phyloP scores from a whole-genome alignment of 2,329 filamentous ascomycete genomes.

The Davidsoniella virescens region DNA sequence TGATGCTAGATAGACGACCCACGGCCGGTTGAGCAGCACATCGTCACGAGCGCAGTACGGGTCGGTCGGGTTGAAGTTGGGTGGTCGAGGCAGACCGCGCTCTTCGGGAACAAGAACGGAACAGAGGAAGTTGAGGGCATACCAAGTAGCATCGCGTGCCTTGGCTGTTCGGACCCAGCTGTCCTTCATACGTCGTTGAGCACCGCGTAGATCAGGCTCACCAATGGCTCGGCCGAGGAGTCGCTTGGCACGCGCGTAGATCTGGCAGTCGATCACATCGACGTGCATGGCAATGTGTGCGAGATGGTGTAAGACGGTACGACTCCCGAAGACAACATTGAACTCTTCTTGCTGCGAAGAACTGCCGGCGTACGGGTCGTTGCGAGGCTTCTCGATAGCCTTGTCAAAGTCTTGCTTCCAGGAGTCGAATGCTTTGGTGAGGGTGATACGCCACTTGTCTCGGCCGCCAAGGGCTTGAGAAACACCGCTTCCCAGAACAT shows the following conservation, averaged over 20 bases:
- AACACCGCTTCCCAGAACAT: conserved; percentile 58
- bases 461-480: conserved; percentile 66
- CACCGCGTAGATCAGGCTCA: conserved; percentile 60
- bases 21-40: conserved; percentile 76
- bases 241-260: conserved; percentile 76
- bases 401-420: conserved; percentile 91
- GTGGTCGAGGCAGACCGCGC: conserved; percentile 16
- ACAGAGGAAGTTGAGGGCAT: conserved; percentile 74
- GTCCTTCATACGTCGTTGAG: conserved; percentile 71
- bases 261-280: conserved; percentile 93
- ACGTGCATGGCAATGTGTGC: conserved; percentile 98
- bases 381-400: conserved; percentile 46
- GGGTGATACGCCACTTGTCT: conserved; percentile 75
- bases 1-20: conserved; percentile 87
- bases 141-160: conserved; percentile 81
- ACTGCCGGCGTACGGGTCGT: conserved; percentile 30
- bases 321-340: conserved; percentile 60
- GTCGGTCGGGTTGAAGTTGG: conserved; percentile 19
- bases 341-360: conserved; percentile 6
- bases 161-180: conserved; percentile 78
- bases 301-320: conserved; percentile 78
- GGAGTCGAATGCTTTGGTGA: conserved; percentile 78
- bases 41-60: conserved; percentile 75
- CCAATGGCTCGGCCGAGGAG: conserved; percentile 77
- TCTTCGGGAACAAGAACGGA: conserved; percentile 58